These are phyloP conservation scores for Trichophyton verrucosum DNA, from an alignment of 2,329 filamentous ascomycete species.

Conservation along the genomic window DNA sequence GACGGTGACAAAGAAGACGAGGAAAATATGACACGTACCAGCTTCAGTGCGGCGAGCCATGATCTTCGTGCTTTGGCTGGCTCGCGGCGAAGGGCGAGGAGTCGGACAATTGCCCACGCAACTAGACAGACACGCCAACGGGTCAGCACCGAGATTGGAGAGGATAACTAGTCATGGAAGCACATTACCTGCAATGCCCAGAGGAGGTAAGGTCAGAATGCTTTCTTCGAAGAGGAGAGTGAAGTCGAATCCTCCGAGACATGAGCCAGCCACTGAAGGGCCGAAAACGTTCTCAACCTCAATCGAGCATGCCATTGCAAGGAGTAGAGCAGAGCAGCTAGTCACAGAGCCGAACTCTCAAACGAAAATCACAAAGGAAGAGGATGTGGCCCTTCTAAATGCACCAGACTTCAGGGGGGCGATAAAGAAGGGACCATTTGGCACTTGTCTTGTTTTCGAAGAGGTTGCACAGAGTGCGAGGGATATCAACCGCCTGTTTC, in stretches of 20 bases:
- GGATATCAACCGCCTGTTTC: neutral
- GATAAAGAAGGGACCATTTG: neutral
- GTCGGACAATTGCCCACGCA: neutral
- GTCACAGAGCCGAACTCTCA: neutral
- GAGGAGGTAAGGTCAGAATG: constrained; percentile 15
- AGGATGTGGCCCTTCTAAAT: neutral
- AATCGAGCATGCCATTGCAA: constrained; percentile 7
- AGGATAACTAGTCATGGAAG: neutral
- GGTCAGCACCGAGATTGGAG: neutral
- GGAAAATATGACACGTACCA: neutral
- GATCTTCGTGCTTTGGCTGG: neutral
- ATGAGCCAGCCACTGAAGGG: constrained; percentile 16
- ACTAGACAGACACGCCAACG: neutral
- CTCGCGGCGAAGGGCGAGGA: neutral
- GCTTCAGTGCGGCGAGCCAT: neutral
- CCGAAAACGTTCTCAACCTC: constrained; percentile 19
- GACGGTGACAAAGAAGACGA: neutral
- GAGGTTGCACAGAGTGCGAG: neutral
- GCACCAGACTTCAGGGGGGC: neutral
- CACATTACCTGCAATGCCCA: constrained; percentile 2
- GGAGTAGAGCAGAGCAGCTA: neutral
- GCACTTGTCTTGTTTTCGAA: neutral
- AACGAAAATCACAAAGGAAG: too few relatives aligned
- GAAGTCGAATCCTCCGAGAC: constrained; percentile 22
- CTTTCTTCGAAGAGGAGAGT: constrained; percentile 23